A percentile compares a stretch with the other conserved stretches of the same genome.
phyloP scores from a whole-genome alignment of 2,329 filamentous ascomycete genomes.

The Cylindrodendrum hubeiense region DNA sequence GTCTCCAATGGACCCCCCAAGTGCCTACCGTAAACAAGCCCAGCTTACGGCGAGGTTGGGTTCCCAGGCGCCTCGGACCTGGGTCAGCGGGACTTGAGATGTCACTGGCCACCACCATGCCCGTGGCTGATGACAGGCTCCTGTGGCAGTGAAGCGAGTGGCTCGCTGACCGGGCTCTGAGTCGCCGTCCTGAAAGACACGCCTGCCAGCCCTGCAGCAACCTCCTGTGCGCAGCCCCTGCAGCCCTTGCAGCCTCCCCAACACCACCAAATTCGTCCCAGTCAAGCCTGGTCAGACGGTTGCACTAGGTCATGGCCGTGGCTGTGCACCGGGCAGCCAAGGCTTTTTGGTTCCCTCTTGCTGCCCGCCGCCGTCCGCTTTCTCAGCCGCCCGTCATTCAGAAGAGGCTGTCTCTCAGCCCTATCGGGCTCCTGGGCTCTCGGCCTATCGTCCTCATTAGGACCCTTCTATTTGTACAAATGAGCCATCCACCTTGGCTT shows the following conservation, averaged over 20 bases:
- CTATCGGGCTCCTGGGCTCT: conserved; percentile 11
- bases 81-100: background rate
- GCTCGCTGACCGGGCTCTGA: background rate
- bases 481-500: background rate
- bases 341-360: conserved; percentile 13
- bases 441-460: background rate
- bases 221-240: background rate
- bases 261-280: background rate
- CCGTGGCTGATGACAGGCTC: background rate
- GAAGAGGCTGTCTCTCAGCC: conserved; percentile 13
- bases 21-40: background rate
- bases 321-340: background rate
- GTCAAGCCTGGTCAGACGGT: too few species aligned
- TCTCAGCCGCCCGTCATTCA: conserved; percentile 1
- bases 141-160: background rate
- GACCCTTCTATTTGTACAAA: background rate
- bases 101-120: background rate
- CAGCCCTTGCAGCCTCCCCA: background rate
- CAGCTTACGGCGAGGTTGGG: background rate
- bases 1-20: background rate
- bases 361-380: background rate
- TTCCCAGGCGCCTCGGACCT: background rate
- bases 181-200: background rate
- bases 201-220: too few species aligned
- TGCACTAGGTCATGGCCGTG: background rate